Base-by-base conservation (phyloP, 1,284 basidiomycete species). In the Ceratobasidium sp. region DNA sequence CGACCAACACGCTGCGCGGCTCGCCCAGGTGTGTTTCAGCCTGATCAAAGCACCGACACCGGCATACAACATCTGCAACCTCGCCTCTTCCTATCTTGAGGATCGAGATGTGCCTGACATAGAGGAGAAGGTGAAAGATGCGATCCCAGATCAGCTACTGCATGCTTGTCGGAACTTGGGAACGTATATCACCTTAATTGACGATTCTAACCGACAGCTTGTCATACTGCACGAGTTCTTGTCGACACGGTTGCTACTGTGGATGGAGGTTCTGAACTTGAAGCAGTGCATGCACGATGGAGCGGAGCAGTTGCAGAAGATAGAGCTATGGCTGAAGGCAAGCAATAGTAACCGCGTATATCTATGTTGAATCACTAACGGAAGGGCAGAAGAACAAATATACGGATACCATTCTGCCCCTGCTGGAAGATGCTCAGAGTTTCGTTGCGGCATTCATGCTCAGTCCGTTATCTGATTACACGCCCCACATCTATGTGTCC, bases 241-340 rank as follows among this genome's bases (percentile, higher is more conserved):
- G 12, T 53, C 61, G 20, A 46, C 0, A 1, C 46, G 63, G 6
- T 39, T 64, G 3, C 46, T 76, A 10, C 51, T 76, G 6, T 76
- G 73, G 73, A 53, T 76, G 61, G 73, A 76, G 15, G 39, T 76
- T 1, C 28, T 76, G 51, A 66, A 46, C 51, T 15, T 76, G 39
- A 42, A 67, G n/a, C 61, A 58, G 13, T 15, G n/a, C n/a, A n/a
- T 56, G 15, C 26, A n/a, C 12, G 33, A 18, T 18, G 60, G 23
- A 10, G 46, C 15, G 12, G 18, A 49, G n/a, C n/a, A 23, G 12
- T 20, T 61, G n/a, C 49, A 23, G 18, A 18, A 20, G 1, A 15
- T 75, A 10, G 0, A 64, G 15, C n/a, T 23, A 40, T 75, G 71
- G 60, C 5, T 64, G 12, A 9, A 49, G 71, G 71, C 53, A n/a